Conservation (phyloP, 2,329 filamentous ascomycete species). For the Xylaria sp. region DNA sequence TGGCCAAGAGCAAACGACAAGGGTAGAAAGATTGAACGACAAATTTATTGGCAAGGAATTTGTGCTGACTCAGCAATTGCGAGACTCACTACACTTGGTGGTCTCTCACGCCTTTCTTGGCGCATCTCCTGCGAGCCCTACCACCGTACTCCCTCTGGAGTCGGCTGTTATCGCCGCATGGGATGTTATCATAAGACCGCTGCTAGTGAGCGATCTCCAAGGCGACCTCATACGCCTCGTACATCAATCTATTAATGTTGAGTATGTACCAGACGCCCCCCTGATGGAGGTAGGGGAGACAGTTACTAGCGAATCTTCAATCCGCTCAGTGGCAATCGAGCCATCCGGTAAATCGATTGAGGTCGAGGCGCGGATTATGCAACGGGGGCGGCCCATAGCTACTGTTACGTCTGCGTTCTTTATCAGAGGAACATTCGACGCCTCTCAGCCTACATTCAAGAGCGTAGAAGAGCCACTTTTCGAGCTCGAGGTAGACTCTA, state of each 20-base stretch:
- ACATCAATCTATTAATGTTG: slow-evolving; percentile 95
- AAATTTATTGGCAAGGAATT: slow-evolving; percentile 15
- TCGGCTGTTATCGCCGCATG: slow-evolving; percentile 96
- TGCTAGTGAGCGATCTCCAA: slow-evolving; percentile 94
- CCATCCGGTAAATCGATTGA: slow-evolving; percentile 51
- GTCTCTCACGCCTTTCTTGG: slow-evolving; percentile 97
- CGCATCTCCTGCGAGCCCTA: slow-evolving; percentile 81
- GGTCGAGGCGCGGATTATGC: slow-evolving; percentile 22
- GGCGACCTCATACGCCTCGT: slow-evolving; percentile 95
- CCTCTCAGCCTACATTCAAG: slow-evolving; percentile 19
- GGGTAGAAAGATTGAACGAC: slow-evolving; percentile 13
- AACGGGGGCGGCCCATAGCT: slow-evolving; percentile 13
- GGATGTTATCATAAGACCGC: slow-evolving; percentile 99
- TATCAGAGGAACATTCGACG: slow-evolving; percentile 25
- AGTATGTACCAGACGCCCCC: slow-evolving; percentile 93
- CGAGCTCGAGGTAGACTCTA: slow-evolving; percentile 16
- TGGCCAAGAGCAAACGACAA: neutral
- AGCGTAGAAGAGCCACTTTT: slow-evolving; percentile 13
- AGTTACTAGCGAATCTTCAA: slow-evolving; percentile 88
- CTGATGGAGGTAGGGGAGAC: slow-evolving; percentile 95
- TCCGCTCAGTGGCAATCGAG: slow-evolving; percentile 98
- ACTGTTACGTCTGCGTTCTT: slow-evolving; percentile 28
- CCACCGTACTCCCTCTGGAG: slow-evolving; percentile 90
- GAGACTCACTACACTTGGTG: slow-evolving; percentile 90
- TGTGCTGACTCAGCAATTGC: slow-evolving; percentile 14